Evolutionary conservation across 1,284 basidiomycete species (phyloP).

Genomic region (Pseudozyma thailandica): DNA sequence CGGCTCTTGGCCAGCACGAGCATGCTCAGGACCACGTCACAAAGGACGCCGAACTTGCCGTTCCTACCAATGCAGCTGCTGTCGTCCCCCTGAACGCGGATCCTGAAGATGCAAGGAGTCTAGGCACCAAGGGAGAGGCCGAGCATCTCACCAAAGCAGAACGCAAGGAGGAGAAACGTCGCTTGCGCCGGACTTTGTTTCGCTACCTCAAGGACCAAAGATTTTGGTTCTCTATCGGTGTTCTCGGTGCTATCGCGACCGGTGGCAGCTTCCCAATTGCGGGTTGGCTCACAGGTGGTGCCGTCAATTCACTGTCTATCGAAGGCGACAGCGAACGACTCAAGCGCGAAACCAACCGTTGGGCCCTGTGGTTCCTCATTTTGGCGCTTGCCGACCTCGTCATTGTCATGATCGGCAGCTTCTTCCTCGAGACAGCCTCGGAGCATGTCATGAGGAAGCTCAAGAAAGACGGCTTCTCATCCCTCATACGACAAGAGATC

Average conservation of each 20-base stretch:
- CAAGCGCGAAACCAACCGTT: slow-evolving; percentile 42
- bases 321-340: slow-evolving; percentile 35
- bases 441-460: slow-evolving; percentile 57
- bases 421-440: slow-evolving; percentile 60
- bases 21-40: slow-evolving; percentile 31
- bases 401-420: slow-evolving; percentile 52
- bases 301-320: slow-evolving; percentile 57
- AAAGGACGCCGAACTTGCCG: slow-evolving; percentile 10
- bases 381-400: slow-evolving; percentile 49
- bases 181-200: slow-evolving; percentile 30
- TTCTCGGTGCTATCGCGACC: slow-evolving; percentile 37
- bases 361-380: slow-evolving; percentile 59
- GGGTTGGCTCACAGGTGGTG: slow-evolving; percentile 63
- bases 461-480: slow-evolving; percentile 52
- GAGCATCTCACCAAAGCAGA: slow-evolving; percentile 18
- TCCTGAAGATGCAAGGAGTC: slow-evolving; percentile 9
- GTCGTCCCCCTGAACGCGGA: slow-evolving; percentile 1
- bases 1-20: slow-evolving; percentile 30
- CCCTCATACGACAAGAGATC: slow-evolving; percentile 62
- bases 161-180: slow-evolving; percentile 35
- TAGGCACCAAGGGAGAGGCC: neutral
- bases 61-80: slow-evolving; percentile 25
- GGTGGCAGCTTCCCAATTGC: slow-evolving; percentile 69
- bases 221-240: slow-evolving; percentile 48
- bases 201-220: slow-evolving; percentile 42